Base-by-base conservation (phyloP, 345 rosid genomes). In the Camelina sativa region DNA sequence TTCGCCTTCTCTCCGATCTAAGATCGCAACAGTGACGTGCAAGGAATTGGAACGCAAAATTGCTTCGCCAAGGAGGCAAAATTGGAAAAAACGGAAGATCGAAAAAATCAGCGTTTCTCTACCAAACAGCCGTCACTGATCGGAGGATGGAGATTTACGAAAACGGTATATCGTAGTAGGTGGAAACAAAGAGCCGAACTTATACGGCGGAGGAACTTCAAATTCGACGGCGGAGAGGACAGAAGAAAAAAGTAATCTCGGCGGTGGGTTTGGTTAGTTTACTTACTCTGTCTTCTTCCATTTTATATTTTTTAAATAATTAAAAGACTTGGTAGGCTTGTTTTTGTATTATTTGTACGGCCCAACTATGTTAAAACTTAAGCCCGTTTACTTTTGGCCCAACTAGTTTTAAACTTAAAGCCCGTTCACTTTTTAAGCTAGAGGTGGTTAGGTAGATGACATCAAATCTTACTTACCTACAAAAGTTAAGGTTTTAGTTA, bases 151-250 rank as follows among this genome's bases (percentile, higher is more conserved):
- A 67, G 19, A 60, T 0, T 50, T 37, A 44, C 17, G 55, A 32
- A 4, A 23, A 11, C 1, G 25, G 4, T 19, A 3, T 10, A 9
- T 11, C n/a, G 56, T 64, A 16, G 60, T 34, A 8, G 16, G 47
- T 52, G 62, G 62, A 58, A 50, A 68, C 30, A 43, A 25, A 25
- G 38, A 41, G 68, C 5, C 46, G 52, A 44, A 53, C 48, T 15
- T 51, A 25, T 2, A 68, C 73, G 79, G 22, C 73, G 67, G 61
- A 22, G 79, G 55, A 68, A 54, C 46, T 53, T 61, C 11, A 25
- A 67, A 59, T 47, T 35, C 72, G 19, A 66, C 61, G 78, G 47
- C 40, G 8, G 8, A 5, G 35, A 53, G 0, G 8, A 6, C 56
- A 7, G 15, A 52, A 30, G 47, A 55, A 52, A 52, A 54, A 52